Evolutionary conservation across 2,329 filamentous ascomycete species (phyloP).

Genomic region (Aspergillus carbonarius): DNA sequence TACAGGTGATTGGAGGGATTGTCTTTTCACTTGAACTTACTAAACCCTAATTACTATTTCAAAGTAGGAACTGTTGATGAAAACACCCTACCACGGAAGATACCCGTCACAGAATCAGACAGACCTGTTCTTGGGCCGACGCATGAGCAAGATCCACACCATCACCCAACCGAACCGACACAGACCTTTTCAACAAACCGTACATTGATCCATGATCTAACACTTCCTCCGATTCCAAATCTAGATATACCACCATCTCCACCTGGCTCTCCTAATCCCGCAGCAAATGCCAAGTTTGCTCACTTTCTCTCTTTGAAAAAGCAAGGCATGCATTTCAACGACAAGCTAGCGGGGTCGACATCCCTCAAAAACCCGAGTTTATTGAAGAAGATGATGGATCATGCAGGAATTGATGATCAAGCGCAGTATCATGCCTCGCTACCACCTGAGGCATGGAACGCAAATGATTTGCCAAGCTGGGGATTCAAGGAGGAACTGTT

Average conservation of each 20-base stretch:
- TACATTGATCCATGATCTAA: conserved; percentile 56
- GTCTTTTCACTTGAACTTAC: background rate
- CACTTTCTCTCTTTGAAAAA: conserved; percentile 63
- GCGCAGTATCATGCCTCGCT: conserved; percentile 56
- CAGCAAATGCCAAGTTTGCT: conserved; percentile 56
- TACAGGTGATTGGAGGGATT: conserved; percentile 10
- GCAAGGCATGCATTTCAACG: conserved; percentile 64
- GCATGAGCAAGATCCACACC: conserved; percentile 23
- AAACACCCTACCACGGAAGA: background rate
- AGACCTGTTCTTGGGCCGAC: conserved; percentile 40
- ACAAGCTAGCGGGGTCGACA: conserved; percentile 57
- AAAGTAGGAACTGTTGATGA: background rate
- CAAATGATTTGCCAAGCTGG: conserved; percentile 39
- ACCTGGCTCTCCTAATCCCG: conserved; percentile 45
- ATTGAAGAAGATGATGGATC: conserved; percentile 57
- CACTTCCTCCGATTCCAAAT: conserved; percentile 48
- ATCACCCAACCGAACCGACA: background rate
- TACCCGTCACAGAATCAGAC: conserved; percentile 17
- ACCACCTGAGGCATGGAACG: conserved; percentile 42
- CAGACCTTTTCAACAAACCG: conserved; percentile 47
- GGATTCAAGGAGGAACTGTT: conserved; percentile 50
- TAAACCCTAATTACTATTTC: background rate
- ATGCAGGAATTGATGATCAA: conserved; percentile 54
- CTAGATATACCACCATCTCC: conserved; percentile 48
- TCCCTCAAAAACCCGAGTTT: conserved; percentile 61